These are phyloP conservation scores for Heterobasidion occidentale DNA, from an alignment of 1,284 basidiomycete genomes.

Conservation along the genomic window DNA sequence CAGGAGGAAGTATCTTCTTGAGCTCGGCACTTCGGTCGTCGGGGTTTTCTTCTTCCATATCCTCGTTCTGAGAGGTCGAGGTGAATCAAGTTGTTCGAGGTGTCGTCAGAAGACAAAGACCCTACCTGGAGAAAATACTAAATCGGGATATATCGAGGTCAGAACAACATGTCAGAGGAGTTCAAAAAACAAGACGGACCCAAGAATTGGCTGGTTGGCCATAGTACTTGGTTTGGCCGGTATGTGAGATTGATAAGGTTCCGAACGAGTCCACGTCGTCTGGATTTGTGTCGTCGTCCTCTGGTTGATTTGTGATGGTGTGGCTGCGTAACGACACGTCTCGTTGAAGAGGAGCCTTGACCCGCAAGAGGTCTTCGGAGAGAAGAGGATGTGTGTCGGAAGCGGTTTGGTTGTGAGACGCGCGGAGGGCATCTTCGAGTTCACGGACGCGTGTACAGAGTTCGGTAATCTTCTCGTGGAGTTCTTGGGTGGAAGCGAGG, in stretches of 20 bases:
- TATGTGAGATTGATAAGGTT: constrained; percentile 59
- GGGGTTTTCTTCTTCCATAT: constrained; percentile 43
- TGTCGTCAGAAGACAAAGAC: constrained; percentile 3
- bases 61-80: constrained; percentile 39
- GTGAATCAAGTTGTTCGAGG: constrained; percentile 6
- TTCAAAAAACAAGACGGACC: constrained; percentile 32
- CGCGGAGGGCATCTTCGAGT: constrained; percentile 65
- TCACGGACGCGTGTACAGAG: constrained; percentile 67
- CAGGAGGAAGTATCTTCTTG: constrained; percentile 46
- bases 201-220: constrained; percentile 73
- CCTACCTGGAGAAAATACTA: constrained; percentile 68
- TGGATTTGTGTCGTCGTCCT: constrained; percentile 45
- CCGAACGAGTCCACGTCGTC: constrained; percentile 75
- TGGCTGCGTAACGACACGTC: constrained; percentile 28
- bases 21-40: constrained; percentile 42
- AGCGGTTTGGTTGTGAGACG: constrained; percentile 51
- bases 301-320: constrained; percentile 8
- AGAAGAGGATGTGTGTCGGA: constrained; percentile 60
- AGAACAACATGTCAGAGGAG: background rate
- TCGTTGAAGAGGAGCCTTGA: constrained; percentile 67
- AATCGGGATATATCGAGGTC: constrained; percentile 1
- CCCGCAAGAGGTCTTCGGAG: constrained; percentile 56
- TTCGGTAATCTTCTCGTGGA: constrained; percentile 75
- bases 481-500: constrained; percentile 71
- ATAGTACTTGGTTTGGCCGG: constrained; percentile 65